Conservation (phyloP, 1,284 basidiomycete species). For the Sporisorium reilianum region DNA sequence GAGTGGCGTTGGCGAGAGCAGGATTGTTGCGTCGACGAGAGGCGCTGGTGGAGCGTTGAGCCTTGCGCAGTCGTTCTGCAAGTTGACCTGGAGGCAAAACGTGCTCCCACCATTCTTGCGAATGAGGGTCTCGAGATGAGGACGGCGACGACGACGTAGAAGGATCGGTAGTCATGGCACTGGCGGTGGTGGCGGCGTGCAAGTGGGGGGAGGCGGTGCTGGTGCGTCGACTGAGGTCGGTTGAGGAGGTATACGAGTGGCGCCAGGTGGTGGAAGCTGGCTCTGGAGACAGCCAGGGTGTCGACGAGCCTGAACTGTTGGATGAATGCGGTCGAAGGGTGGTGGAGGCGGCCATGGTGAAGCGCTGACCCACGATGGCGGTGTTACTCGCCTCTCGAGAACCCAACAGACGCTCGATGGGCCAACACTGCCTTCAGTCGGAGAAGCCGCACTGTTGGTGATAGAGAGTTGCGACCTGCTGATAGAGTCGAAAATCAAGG, state of each 20-base stretch:
- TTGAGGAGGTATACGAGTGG: conserved; percentile 17
- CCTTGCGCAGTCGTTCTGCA: conserved; percentile 54
- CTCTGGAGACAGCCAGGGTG: conserved; percentile 42
- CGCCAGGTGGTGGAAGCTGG: conserved; percentile 22
- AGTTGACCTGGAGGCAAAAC: conserved; percentile 60
- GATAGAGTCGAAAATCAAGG: background rate
- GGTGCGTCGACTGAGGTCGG: conserved; percentile 30
- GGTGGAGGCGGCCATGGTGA: conserved; percentile 32
- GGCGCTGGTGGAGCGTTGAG: conserved; percentile 46
- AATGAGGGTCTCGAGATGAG: conserved; percentile 20
- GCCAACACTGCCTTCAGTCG: too few relatives aligned
- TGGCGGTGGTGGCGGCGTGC: background rate
- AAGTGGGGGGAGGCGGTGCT: conserved; percentile 17
- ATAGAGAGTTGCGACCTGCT: background rate
- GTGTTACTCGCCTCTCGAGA: background rate
- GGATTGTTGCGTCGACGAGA: conserved; percentile 43
- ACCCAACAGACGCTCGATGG: background rate
- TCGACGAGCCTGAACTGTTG: conserved; percentile 34
- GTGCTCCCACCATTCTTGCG: conserved; percentile 60
- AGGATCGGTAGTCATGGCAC: conserved; percentile 4
- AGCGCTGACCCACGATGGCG: background rate
- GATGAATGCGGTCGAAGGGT: conserved; percentile 30
- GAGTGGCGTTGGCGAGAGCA: conserved; percentile 46
- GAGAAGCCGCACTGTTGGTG: background rate
- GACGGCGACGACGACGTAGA: conserved; percentile 2